Evolutionary conservation across 2,329 filamentous ascomycete genomes (phyloP), one percentile per base, ranked within the genome.

Genomic region (Aspergillus novoparasiticus): DNA sequence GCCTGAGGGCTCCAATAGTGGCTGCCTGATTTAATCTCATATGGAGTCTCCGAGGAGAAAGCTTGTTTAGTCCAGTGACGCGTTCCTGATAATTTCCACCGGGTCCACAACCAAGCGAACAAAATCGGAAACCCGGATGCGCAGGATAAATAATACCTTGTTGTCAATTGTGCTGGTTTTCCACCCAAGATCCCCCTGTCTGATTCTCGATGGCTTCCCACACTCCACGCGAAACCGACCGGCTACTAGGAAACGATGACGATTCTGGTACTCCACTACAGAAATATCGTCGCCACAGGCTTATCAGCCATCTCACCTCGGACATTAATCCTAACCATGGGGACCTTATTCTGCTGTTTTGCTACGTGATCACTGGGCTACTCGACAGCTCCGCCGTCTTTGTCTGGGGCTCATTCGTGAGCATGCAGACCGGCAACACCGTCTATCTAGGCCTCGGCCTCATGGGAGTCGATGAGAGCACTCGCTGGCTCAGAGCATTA

Each of bases 371-470:
- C 73, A 94, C 91, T 0, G 91, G 91, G 4, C 81, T 94, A 12
- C 84, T 93, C 9, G 91, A 94, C 77, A 92, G 89, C 77, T 88
- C 90, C 2, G 88, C 90, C 2, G 90, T 91, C 54, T 89, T 88
- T 62, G 90, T 90, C 48, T 94, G 90, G 89, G 90, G 90, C 14
- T 89, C 89, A 3, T 94, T 94, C 70, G 90, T 93, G 46, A 91
- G 89, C 70, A 94, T 94, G 91, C 91, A 94, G 73, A 94, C 91
- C 36, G 90, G 90, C 86, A 94, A 94, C 76, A 93, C 91, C 6
- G 86, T 94, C 55, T 94, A 93, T 74, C 82, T 93, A 16, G 91
- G 90, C 10, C 84, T 94, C 3, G 91, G 91, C 3, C 80, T 93
- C n/a, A 64, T 70, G 16, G 74, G 73, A 3, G 83, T 87, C 10